phyloP scores from a whole-genome alignment of 148 eudicot species.

The Rhododendron kiyosumense region DNA sequence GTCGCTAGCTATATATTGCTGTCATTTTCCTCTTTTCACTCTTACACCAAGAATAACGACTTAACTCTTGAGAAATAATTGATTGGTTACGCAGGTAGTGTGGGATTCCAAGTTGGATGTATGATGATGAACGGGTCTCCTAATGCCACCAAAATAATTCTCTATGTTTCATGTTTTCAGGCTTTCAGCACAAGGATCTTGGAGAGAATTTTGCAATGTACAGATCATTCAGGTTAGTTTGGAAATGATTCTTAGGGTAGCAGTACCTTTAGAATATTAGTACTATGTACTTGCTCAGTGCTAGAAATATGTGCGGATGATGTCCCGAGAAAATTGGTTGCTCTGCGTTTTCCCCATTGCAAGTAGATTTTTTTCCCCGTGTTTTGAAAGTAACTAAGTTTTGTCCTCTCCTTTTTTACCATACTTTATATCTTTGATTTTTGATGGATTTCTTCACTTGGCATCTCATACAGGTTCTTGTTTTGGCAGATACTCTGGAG shows the following conservation, averaged over 20 bases:
- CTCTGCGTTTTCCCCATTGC: neutral
- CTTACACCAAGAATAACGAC: neutral
- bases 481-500: conserved; percentile 6
- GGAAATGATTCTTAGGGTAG: neutral
- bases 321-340: neutral
- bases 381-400: neutral
- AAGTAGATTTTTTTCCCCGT: neutral
- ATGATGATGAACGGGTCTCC: neutral
- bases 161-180: neutral
- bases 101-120: neutral
- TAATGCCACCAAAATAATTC: neutral
- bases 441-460: neutral
- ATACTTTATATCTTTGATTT: neutral
- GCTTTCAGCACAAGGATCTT: neutral
- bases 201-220: neutral
- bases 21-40: neutral
- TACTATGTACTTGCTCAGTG: neutral
- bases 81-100: neutral
- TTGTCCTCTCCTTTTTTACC: neutral
- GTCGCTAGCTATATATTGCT: neutral
- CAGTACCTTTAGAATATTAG: neutral
- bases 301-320: neutral
- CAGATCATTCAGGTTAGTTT: conserved; percentile 12
- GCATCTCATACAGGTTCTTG: neutral
- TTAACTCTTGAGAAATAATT: neutral